Conservation (phyloP, 345 rosid genomes). For the Carallia pectinifolia region DNA sequence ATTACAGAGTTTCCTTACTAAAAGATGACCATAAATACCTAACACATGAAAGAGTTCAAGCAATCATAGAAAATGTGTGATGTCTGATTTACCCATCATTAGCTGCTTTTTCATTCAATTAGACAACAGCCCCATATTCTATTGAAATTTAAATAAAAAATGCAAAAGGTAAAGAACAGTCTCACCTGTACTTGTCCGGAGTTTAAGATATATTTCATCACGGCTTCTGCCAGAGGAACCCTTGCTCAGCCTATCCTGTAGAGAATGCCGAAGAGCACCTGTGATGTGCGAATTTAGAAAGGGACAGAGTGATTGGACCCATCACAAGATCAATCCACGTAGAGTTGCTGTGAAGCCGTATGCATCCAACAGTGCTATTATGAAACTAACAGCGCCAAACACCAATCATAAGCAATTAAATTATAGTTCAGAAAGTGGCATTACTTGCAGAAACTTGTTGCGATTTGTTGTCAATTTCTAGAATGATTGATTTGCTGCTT, state of each 20-base stretch:
- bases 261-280: slow-evolving; percentile 92
- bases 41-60: no score
- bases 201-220: slow-evolving; percentile 84
- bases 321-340: slow-evolving; percentile 11
- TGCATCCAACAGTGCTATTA: neutral
- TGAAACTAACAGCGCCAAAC: neutral
- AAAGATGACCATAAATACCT: no score
- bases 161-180: neutral
- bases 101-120: no score
- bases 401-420: neutral
- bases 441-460: slow-evolving; percentile 97
- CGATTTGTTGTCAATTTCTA: slow-evolving; percentile 82
- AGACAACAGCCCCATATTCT: no score
- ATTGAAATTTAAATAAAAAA: neutral
- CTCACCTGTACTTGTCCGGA: slow-evolving; percentile 88
- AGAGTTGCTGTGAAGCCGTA: neutral
- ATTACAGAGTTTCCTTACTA: no score
- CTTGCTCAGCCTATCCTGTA: slow-evolving; percentile 90
- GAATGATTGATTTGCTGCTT: slow-evolving; percentile 68
- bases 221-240: slow-evolving; percentile 78
- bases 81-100: no score
- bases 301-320: slow-evolving; percentile 27
- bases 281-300: slow-evolving; percentile 16
- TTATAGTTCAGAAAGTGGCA: slow-evolving; percentile 16
- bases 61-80: no score